A percentile compares a stretch with the other conserved stretches of the same genome.
phyloP scores from a whole-genome alignment of 345 rosid genomes.

The Corymbia maculata region DNA sequence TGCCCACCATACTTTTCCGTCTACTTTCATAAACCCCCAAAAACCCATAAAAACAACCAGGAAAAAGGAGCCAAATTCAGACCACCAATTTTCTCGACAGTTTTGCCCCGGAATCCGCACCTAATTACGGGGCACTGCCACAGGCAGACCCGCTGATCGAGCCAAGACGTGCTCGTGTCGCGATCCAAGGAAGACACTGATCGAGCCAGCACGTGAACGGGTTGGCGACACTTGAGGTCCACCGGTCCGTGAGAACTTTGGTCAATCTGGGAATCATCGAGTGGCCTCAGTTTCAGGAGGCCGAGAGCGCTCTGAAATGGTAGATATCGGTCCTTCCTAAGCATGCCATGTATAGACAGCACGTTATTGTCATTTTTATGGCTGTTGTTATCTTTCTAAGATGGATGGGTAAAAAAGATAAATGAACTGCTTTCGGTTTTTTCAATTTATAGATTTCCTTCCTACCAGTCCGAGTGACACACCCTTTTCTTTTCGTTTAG shows the following conservation, averaged over 20 bases:
- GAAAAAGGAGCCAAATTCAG: not conserved
- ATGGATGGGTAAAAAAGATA: not conserved
- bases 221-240: not conserved
- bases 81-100: not conserved
- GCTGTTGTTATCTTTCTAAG: not conserved
- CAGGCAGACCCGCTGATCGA: slow-evolving; percentile 14
- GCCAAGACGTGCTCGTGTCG: slow-evolving; percentile 37
- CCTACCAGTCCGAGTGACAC: not conserved
- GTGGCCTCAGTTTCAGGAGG: not conserved
- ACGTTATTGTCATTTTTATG: not conserved
- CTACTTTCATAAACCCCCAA: not conserved
- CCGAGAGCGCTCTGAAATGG: not conserved
- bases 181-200: slow-evolving; percentile 25
- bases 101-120: not conserved
- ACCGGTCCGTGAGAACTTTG: not conserved
- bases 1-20: slow-evolving; percentile 7
- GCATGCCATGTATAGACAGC: not conserved
- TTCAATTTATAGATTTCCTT: not conserved
- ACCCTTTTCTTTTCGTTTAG: not conserved
- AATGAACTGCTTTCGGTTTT: not conserved
- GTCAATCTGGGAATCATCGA: not conserved
- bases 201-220: slow-evolving; percentile 8
- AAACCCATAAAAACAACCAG: not conserved
- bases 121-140: not conserved
- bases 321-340: not conserved